These are phyloP conservation scores for Claviceps fusiformis DNA, from an alignment of 2,329 filamentous ascomycete genomes.

Conservation along the genomic window DNA sequence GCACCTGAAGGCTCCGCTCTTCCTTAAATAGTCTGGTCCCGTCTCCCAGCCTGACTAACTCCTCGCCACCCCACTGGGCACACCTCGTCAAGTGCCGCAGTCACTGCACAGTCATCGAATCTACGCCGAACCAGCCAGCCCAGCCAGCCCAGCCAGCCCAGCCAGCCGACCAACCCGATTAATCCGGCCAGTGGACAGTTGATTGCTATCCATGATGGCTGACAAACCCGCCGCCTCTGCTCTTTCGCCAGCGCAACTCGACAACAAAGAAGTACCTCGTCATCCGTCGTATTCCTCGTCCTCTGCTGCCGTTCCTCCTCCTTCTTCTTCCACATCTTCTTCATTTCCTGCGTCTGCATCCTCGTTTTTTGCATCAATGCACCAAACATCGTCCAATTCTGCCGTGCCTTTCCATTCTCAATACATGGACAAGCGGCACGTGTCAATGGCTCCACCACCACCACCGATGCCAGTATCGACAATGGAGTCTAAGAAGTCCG, in stretches of 20 bases:
- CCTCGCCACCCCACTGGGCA: conserved; percentile 2
- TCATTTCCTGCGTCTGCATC: conserved; percentile 6
- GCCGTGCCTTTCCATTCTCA: conserved; percentile 16
- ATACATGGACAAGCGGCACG: conserved; percentile 9
- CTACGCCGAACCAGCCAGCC: not conserved
- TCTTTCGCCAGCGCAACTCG: conserved; percentile 17
- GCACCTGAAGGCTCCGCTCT: not conserved
- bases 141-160: too few species aligned
- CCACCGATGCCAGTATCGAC: conserved; percentile 5
- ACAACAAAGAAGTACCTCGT: conserved; percentile 11
- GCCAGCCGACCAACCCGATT: too few species aligned
- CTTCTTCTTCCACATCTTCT: conserved; percentile 7
- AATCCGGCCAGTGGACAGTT: too few species aligned
- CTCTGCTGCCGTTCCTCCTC: not conserved
- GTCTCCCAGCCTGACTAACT: too few species aligned
- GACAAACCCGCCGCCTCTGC: conserved; percentile 21
- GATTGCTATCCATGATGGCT: conserved; percentile 13
- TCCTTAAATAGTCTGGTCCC: not conserved
- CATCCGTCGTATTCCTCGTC: conserved; percentile 8
- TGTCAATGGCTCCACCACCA: conserved; percentile 18
- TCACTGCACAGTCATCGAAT: conserved; percentile 1
- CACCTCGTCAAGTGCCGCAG: conserved; percentile 5
- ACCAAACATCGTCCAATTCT: conserved; percentile 7
- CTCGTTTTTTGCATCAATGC: conserved; percentile 6
- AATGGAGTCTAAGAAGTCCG: conserved; percentile 26